These are phyloP conservation scores for Allium cepa DNA, from an alignment of 106 monocot species.

Conservation along the genomic window DNA sequence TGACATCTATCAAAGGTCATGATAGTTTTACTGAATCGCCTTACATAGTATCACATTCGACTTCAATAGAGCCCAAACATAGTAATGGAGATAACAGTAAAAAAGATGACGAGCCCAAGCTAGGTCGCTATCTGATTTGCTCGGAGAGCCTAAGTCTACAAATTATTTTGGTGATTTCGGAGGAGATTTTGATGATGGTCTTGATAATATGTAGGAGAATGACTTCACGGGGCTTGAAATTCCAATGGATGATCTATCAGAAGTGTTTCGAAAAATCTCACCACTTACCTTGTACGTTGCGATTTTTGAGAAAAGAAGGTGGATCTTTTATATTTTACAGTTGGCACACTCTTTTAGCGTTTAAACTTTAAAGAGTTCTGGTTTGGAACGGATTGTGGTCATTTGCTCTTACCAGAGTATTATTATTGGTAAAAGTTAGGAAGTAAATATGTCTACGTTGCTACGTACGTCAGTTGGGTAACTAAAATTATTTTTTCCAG, in stretches of 20 bases:
- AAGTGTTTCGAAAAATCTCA: conserved; percentile 17
- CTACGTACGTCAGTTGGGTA: background rate
- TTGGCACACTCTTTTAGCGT: conserved; percentile 11
- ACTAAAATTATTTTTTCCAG: conserved; percentile 1
- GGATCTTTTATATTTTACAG: background rate
- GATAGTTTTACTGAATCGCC: conserved; percentile 10
- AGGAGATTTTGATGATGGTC: conserved; percentile 14
- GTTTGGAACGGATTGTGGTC: conserved; percentile 1
- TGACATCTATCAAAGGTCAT: conserved; percentile 19
- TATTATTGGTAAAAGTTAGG: background rate
- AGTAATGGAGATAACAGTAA: conserved; percentile 8
- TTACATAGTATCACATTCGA: background rate
- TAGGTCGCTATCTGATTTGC: conserved; percentile 13
- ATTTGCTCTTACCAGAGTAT: background rate
- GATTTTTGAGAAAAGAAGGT: background rate
- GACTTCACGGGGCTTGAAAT: conserved; percentile 41
- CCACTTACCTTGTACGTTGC: background rate
- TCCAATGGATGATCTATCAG: conserved; percentile 52
- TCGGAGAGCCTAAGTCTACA: conserved; percentile 19
- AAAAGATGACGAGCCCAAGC: conserved; percentile 1
- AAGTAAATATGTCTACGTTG: background rate
- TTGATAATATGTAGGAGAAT: conserved; percentile 31
- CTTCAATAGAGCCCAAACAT: conserved; percentile 6
- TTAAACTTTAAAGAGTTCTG: background rate
- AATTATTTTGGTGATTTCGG: conserved; percentile 9